Evolutionary conservation across 2,329 filamentous ascomycete species (phyloP), one percentile per base, ranked within the genome.

Genomic region (Xylariaceae sp.): DNA sequence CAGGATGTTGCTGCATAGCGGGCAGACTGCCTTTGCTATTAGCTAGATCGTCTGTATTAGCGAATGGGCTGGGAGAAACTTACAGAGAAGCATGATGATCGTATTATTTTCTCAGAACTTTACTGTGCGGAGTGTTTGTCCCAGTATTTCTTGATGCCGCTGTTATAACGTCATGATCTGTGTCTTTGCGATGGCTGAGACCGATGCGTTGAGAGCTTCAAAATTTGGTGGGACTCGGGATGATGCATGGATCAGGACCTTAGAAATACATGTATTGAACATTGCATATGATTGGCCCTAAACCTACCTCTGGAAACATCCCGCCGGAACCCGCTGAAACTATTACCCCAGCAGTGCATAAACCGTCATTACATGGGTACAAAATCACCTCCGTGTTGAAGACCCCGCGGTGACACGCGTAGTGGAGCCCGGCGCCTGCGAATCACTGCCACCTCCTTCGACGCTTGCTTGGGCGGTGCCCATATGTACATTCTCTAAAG

Each of bases 1-100:
- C 70, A 95, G 85, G 74, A 91, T 87, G 79, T 93, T 95, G 74
- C 87, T 87, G 81, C 90, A 95, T 72, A 85, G 85, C 48, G 90
- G 90, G 74, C 90, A 95, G 84, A 93, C 89, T 89, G 65, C 32
- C 19, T 47, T 48, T 44, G 46, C 49, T 53, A 44, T 58, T 49
- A 48, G 44, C 29, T 19, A 37, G 37, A 40, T 40, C 32, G 41
- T 26, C 23, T 26, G 23, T n/a, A n/a, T 26, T 26, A 26, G 23
- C 9, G 4, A 26, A 9, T 26, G 9, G 23, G 23, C 3, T 12
- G 14, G 32, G 20, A 20, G 47, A 12, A 26, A 48, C 73, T 67
- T 81, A 89, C 87, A 89, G 73, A 89, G 84, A 64, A 89, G 74
- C 87, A 89, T 89, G 55, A 65, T 75, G 70, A 57, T 52, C 57